These are phyloP conservation scores for Pachyrhizus erosus DNA, from an alignment of 306 rosid genomes.

Conservation along the genomic window DNA sequence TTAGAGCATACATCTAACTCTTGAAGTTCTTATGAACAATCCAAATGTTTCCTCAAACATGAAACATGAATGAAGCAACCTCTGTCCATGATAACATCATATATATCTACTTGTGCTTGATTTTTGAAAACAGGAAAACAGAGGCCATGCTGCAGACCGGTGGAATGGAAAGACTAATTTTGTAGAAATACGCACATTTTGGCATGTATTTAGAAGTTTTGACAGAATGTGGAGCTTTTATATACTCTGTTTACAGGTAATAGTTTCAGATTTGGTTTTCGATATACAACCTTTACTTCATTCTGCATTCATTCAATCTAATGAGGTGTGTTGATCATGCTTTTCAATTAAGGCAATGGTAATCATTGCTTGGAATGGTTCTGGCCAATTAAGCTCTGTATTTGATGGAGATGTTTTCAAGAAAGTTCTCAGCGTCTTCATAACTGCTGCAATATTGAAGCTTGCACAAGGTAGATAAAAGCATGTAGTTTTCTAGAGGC, in stretches of 20 bases:
- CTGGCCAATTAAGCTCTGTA: constrained; percentile 68
- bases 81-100: constrained; percentile 32
- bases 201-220: constrained; percentile 95
- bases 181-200: constrained; percentile 93
- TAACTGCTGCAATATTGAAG: constrained; percentile 95
- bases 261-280: constrained; percentile 28
- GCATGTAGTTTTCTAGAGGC: constrained; percentile 11
- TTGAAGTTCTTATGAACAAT: constrained; percentile 29
- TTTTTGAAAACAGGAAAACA: constrained; percentile 59
- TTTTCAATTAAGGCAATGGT: constrained; percentile 79
- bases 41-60: constrained; percentile 19
- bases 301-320: constrained; percentile 36
- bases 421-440: constrained; percentile 90
- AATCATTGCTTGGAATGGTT: constrained; percentile 87
- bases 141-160: constrained; percentile 38
- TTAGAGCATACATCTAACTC: background rate
- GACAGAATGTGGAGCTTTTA: constrained; percentile 98
- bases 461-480: constrained; percentile 83
- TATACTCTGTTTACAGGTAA: constrained; percentile 88
- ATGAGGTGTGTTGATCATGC: constrained; percentile 35
- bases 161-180: constrained; percentile 90
- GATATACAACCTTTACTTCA: constrained; percentile 19
- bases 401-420: constrained; percentile 81
- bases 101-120: constrained; percentile 25
- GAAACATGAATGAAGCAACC: constrained; percentile 7